Evolutionary conservation across 2,329 filamentous ascomycete genomes (phyloP).

Genomic region (Camptophora hylomeconis): DNA sequence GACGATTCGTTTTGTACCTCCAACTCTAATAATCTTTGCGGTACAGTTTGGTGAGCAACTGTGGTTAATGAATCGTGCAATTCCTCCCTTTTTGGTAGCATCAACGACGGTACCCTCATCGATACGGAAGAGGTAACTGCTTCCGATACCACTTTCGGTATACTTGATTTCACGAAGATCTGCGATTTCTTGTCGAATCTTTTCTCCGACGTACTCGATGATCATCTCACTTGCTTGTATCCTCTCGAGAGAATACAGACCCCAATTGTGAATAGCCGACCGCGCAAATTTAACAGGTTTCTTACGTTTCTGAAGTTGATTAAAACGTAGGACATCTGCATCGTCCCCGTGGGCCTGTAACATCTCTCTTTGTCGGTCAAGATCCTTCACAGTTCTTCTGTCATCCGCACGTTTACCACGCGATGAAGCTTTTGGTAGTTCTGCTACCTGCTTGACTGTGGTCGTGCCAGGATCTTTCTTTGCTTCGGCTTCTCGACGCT

Average conservation of each 20-base stretch:
- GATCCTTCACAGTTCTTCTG: constrained; percentile 81
- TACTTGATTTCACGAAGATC: constrained; percentile 88
- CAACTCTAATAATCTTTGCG: constrained; percentile 97
- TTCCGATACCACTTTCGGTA: constrained; percentile 90
- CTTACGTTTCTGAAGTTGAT: constrained; percentile 98
- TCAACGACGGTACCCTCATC: constrained; percentile 96
- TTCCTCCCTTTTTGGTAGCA: constrained; percentile 95
- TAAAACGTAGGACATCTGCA: constrained; percentile 79
- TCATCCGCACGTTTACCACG: constrained; percentile 92
- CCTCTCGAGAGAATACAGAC: constrained; percentile 92
- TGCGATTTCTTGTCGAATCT: constrained; percentile 93
- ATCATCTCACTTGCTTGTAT: constrained; percentile 98
- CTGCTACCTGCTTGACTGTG: constrained; percentile 64
- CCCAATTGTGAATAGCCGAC: constrained; percentile 98
- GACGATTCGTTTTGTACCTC: constrained; percentile 95
- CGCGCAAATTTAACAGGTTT: constrained; percentile 97
- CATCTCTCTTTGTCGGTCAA: constrained; percentile 79
- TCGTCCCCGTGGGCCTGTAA: constrained; percentile 61
- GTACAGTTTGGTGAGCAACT: constrained; percentile 98
- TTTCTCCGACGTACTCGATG: constrained; percentile 97
- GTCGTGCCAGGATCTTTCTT: constrained; percentile 55
- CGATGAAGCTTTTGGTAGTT: constrained; percentile 75
- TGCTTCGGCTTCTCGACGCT: constrained; percentile 69
- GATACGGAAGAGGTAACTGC: constrained; percentile 94
- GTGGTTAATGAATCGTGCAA: constrained; percentile 95